Conservation (phyloP, 805 yeast species). For the Metschnikowia borealis region DNA sequence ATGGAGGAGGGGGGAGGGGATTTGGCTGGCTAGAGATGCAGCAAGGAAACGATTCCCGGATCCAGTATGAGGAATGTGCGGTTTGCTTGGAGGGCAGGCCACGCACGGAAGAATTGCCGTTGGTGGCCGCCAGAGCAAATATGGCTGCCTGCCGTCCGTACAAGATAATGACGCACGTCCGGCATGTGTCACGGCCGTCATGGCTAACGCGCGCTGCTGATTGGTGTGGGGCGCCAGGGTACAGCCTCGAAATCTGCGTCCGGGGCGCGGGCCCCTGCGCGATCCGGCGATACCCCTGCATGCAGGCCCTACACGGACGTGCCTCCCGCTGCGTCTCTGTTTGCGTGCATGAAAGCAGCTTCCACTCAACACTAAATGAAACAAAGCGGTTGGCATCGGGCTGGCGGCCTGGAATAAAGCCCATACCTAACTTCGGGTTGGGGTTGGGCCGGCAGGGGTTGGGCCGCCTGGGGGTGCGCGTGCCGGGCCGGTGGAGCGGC, state of each 20-base stretch:
- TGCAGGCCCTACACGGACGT: too few species aligned
- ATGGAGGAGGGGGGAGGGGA: too few species aligned
- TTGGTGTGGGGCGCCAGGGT: neutral
- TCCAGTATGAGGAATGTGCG: neutral
- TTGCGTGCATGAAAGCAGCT: too few species aligned
- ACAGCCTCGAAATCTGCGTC: neutral
- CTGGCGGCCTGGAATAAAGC: too few species aligned
- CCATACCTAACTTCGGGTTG: too few species aligned
- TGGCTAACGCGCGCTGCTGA: neutral
- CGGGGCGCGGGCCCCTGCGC: neutral
- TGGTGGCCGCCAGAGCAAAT: neutral
- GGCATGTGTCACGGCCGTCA: neutral
- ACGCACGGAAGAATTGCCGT: constrained; percentile 3
- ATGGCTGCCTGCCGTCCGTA: neutral
- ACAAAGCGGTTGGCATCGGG: too few species aligned
- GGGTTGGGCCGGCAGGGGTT: too few species aligned
- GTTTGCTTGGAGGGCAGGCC: neutral
- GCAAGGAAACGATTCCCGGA: too few species aligned
- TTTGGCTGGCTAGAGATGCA: too few species aligned
- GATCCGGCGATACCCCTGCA: neutral
- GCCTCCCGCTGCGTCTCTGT: too few species aligned
- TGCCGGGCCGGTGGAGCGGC: neutral
- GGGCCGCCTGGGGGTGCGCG: too few species aligned
- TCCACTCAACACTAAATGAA: too few species aligned
- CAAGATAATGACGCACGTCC: neutral